These are phyloP conservation scores for Leccinum arenicola DNA, from an alignment of 768 basidiomycete genomes.

Conservation along the genomic window DNA sequence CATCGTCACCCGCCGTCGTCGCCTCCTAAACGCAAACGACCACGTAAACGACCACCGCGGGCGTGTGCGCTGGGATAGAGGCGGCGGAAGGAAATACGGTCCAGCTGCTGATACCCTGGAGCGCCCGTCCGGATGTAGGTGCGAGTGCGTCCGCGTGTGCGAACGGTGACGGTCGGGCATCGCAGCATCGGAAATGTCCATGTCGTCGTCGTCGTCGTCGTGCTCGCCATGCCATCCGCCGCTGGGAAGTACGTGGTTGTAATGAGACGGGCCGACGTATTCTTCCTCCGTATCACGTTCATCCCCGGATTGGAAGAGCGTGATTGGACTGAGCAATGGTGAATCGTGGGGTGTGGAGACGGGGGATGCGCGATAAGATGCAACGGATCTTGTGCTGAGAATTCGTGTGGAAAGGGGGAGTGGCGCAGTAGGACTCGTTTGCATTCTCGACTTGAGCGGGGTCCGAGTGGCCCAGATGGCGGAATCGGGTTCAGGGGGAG, in stretches of 20 bases:
- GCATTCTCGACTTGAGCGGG: conserved; percentile 35
- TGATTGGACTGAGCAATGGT: conserved; percentile 37
- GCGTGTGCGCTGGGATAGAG: conserved; percentile 25
- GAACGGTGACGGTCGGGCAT: background rate
- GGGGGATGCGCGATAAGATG: conserved; percentile 41
- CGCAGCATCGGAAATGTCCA: background rate
- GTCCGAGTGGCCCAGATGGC: conserved; percentile 42
- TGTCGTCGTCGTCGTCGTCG: conserved; percentile 6
- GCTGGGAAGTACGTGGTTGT: conserved; percentile 34
- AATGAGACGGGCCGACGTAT: conserved; percentile 48
- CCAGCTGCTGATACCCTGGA: background rate
- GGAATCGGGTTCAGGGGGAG: conserved; percentile 33
- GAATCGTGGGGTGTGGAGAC: conserved; percentile 38
- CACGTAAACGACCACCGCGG: conserved; percentile 38
- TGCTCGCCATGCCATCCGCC: conserved; percentile 32
- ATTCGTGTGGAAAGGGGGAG: conserved; percentile 41
- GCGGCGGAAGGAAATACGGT: conserved; percentile 41
- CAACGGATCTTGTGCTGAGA: conserved; percentile 31
- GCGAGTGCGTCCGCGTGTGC: background rate
- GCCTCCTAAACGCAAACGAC: conserved; percentile 54
- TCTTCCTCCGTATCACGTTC: conserved; percentile 44
- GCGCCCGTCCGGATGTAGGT: background rate
- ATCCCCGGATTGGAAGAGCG: conserved; percentile 39
- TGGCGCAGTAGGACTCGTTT: conserved; percentile 38
- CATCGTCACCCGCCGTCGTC: conserved; percentile 53